Conservation (phyloP, 352 stramenopile genomes). For the Blastocystis sp. region DNA sequence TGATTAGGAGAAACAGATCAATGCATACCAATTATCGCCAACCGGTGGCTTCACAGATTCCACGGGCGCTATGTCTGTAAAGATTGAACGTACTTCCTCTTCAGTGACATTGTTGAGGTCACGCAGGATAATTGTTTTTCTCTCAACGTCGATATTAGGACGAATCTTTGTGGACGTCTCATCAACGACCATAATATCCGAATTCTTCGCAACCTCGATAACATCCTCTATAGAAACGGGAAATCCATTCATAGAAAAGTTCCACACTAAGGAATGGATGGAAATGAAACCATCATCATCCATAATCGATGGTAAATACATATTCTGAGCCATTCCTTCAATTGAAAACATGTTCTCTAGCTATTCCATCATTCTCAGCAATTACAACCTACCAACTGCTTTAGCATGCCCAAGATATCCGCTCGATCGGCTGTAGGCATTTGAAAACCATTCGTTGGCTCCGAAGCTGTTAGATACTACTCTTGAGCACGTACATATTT, state of each 20-base stretch:
- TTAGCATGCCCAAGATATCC: neutral
- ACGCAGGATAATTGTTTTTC: slow-evolving; percentile 62
- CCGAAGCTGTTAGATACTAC: neutral
- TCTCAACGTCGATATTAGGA: slow-evolving; percentile 26
- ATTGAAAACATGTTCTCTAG: slow-evolving; percentile 46
- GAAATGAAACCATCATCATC: slow-evolving; percentile 44
- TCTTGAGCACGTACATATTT: neutral
- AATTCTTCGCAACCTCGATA: neutral
- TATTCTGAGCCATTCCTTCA: slow-evolving; percentile 7
- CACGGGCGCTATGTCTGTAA: neutral
- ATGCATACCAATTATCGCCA: slow-evolving; percentile 25
- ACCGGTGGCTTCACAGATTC: slow-evolving; percentile 43
- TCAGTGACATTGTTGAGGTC: slow-evolving; percentile 37
- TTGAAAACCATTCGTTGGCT: neutral
- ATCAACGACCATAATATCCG: slow-evolving; percentile 30
- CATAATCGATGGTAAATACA: slow-evolving; percentile 23
- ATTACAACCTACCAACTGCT: neutral
- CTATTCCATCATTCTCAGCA: neutral
- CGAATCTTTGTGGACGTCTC: neutral
- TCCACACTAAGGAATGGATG: neutral
- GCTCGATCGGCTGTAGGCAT: neutral
- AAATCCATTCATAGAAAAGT: neutral
- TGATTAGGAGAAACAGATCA: neutral
- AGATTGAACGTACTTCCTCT: slow-evolving; percentile 13
- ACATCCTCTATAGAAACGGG: neutral